Evolutionary conservation across 345 rosid genomes (phyloP).

Genomic region (Garcia nutans): DNA sequence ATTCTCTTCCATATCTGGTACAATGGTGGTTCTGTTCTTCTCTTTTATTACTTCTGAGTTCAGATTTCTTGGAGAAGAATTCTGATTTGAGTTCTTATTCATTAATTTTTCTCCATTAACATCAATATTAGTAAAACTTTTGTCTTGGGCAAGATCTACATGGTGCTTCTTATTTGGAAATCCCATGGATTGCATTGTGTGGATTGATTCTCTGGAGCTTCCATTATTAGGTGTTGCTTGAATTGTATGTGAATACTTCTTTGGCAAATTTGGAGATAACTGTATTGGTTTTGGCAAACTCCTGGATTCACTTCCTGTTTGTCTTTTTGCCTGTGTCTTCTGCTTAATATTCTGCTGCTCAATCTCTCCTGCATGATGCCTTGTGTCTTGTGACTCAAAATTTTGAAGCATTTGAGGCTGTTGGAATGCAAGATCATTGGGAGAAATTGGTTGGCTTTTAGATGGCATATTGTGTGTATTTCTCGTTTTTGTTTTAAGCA

Average conservation of each 20-base stretch:
- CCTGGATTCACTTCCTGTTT: conserved; percentile 32
- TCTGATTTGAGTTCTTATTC: conserved; percentile 18
- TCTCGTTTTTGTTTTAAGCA: conserved; percentile 35
- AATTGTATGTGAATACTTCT: conserved; percentile 28
- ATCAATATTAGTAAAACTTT: conserved; percentile 17
- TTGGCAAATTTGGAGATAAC: conserved; percentile 30
- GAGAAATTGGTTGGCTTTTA: conserved; percentile 34
- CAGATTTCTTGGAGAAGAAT: conserved; percentile 19
- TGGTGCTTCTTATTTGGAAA: conserved; percentile 21
- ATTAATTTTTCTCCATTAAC: conserved; percentile 23
- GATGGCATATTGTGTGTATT: conserved; percentile 24
- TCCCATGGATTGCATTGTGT: conserved; percentile 24
- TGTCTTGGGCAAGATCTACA: conserved; percentile 18
- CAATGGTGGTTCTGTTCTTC: conserved; percentile 5
- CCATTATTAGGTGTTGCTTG: conserved; percentile 39
- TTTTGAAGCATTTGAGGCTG: conserved; percentile 25
- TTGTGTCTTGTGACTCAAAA: conserved; percentile 31
- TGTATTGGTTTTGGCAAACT: conserved; percentile 26
- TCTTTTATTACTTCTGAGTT: conserved; percentile 26
- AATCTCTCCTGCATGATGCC: conserved; percentile 24
- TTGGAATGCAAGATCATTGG: conserved; percentile 21
- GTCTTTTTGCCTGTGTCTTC: conserved; percentile 32
- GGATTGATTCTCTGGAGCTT: conserved; percentile 28
- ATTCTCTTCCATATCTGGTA: conserved; percentile 30
- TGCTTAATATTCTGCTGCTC: conserved; percentile 34